Conservation (phyloP, 2,329 filamentous ascomycete species). For the Paraphoma chrysanthemicola region DNA sequence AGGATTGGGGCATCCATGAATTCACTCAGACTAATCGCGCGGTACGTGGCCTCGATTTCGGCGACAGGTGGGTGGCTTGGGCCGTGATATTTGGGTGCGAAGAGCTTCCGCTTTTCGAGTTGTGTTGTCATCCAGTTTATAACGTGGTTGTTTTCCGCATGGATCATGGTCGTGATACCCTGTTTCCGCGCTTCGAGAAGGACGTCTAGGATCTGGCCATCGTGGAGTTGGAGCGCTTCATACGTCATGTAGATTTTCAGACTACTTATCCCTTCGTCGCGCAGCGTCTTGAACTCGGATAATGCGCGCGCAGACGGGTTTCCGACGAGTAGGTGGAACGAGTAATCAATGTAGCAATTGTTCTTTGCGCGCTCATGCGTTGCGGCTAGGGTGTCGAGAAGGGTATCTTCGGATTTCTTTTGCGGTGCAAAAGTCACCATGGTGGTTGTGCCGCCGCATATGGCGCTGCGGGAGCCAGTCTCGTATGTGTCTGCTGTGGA, state of each 20-base stretch:
- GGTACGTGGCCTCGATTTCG: conserved; percentile 61
- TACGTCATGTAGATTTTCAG: conserved; percentile 56
- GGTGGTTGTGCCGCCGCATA: conserved; percentile 58
- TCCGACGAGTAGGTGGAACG: conserved; percentile 49
- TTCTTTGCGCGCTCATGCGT: conserved; percentile 53
- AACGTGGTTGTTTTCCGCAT: conserved; percentile 62
- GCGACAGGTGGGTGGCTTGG: conserved; percentile 58
- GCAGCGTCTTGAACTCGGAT: conserved; percentile 44
- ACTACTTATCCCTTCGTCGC: conserved; percentile 47
- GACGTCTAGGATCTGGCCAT: conserved; percentile 49
- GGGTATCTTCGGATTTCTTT: conserved; percentile 52
- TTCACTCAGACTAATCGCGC: conserved; percentile 58
- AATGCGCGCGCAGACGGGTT: conserved; percentile 45
- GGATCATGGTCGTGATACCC: conserved; percentile 62
- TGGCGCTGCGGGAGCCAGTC: conserved; percentile 53
- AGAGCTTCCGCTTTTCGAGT: conserved; percentile 57
- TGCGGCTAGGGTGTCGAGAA: conserved; percentile 52
- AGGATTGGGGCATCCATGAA: conserved; percentile 62
- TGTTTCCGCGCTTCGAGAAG: conserved; percentile 50
- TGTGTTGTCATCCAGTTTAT: conserved; percentile 63
- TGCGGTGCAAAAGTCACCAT: conserved; percentile 59
- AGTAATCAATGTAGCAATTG: conserved; percentile 59
- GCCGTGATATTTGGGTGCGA: conserved; percentile 61
- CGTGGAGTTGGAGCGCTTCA: conserved; percentile 47
- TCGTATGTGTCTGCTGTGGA: conserved; percentile 50